These are phyloP conservation scores for Tetrapisispora arboricola DNA, from an alignment of 805 yeast genomes.

Conservation along the genomic window DNA sequence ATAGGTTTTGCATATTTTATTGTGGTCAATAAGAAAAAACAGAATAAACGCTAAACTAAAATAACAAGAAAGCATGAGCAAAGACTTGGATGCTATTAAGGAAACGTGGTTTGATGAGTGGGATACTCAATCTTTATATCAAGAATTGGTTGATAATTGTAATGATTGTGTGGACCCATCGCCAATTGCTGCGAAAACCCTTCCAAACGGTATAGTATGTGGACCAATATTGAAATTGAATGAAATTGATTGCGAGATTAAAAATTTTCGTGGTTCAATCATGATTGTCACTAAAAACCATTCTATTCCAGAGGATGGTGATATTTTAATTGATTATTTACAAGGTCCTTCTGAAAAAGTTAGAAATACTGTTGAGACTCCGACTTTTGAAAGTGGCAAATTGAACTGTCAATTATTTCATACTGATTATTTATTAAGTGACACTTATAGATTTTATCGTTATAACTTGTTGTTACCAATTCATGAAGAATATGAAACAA, in stretches of 20 bases:
- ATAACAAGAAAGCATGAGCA: background rate
- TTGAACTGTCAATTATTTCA: constrained; percentile 40
- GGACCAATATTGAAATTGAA: constrained; percentile 73
- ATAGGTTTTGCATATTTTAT: too few relatives aligned
- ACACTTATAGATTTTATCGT: constrained; percentile 53
- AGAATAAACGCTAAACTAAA: background rate
- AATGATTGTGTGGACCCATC: constrained; percentile 15
- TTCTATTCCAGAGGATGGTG: constrained; percentile 9
- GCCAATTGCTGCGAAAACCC: constrained; percentile 8
- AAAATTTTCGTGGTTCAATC: constrained; percentile 57
- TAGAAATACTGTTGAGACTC: constrained; percentile 27
- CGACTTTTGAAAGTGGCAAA: background rate
- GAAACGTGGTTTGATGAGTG: constrained; percentile 19
- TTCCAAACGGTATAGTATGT: constrained; percentile 31
- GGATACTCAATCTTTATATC: constrained; percentile 17
- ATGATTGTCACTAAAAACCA: constrained; percentile 49
- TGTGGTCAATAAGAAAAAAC: too few relatives aligned
- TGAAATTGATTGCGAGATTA: constrained; percentile 43
- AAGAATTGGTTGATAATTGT: constrained; percentile 13
- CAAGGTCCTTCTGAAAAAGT: constrained; percentile 2
- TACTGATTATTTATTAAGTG: constrained; percentile 23
- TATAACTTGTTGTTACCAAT: constrained; percentile 46
- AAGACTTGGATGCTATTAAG: background rate
- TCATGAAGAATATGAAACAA: constrained; percentile 39
- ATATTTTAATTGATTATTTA: constrained; percentile 17